phyloP scores from a whole-genome alignment of 176 grass and related monocot species.

The bread wheat (Triticum aestivum) region DNA sequence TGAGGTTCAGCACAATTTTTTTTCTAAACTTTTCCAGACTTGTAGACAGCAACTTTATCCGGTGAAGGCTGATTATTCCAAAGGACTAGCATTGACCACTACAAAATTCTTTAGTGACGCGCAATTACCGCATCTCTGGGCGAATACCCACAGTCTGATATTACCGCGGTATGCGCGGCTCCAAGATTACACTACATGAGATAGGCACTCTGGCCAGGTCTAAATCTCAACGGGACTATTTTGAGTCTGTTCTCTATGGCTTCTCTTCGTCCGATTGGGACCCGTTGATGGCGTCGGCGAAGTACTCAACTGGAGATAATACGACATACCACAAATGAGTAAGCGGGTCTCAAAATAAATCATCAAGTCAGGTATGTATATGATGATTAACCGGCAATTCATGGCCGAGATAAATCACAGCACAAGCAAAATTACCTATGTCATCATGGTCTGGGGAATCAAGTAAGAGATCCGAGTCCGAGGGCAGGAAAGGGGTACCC shows the following conservation, averaged over 20 bases:
- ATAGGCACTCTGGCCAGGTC: neutral
- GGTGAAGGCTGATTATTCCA: slow-evolving; percentile 24
- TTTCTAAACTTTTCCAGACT: slow-evolving; percentile 9
- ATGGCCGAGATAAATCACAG: neutral
- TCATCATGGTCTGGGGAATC: slow-evolving; percentile 91
- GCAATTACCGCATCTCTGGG: neutral
- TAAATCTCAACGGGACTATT: slow-evolving; percentile 12
- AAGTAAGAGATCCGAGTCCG: slow-evolving; percentile 83
- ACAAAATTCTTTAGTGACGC: slow-evolving; percentile 58
- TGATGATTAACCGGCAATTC: neutral
- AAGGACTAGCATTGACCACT: slow-evolving; percentile 47
- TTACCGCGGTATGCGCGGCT: neutral
- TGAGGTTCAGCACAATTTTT: slow-evolving; percentile 14
- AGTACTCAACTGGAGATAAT: slow-evolving; percentile 77
- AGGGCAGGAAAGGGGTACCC: slow-evolving; percentile 85
- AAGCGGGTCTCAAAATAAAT: neutral
- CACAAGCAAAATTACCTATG: slow-evolving; percentile 60
- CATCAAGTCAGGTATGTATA: neutral
- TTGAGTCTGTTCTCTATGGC: slow-evolving; percentile 22
- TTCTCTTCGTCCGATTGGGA: slow-evolving; percentile 91
- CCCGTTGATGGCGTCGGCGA: slow-evolving; percentile 73
- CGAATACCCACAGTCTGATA: neutral
- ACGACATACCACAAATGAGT: neutral
- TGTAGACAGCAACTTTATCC: neutral
- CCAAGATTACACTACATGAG: slow-evolving; percentile 24